These are phyloP conservation scores for Cardamine chenopodiifolia DNA, from an alignment of 345 rosid species.

Conservation along the genomic window DNA sequence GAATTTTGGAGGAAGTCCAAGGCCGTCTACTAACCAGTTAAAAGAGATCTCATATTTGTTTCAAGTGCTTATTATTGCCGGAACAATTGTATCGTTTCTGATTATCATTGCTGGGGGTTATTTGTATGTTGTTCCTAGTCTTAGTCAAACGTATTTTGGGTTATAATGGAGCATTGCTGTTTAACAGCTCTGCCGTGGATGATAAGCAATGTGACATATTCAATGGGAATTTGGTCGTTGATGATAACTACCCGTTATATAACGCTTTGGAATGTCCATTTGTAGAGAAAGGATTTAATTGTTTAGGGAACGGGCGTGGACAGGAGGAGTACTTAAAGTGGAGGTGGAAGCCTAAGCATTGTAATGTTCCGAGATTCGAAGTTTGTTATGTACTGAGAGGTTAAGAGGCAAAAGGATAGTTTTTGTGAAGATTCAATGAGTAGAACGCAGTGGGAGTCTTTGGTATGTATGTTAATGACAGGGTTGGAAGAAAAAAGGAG, in stretches of 20 bases:
- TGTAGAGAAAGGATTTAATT: slow-evolving; percentile 72
- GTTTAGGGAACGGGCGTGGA: slow-evolving; percentile 73
- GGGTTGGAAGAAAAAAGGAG: slow-evolving; percentile 78
- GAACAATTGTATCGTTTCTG: slow-evolving; percentile 55
- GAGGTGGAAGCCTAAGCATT: slow-evolving; percentile 82
- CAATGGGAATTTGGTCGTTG: slow-evolving; percentile 69
- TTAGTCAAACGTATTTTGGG: slow-evolving; percentile 54
- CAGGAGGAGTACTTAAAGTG: slow-evolving; percentile 64
- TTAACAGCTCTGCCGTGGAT: slow-evolving; percentile 38
- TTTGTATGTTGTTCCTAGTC: slow-evolving; percentile 66
- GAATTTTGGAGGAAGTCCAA: slow-evolving; percentile 47
- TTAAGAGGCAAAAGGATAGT: slow-evolving; percentile 73
- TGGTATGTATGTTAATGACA: slow-evolving; percentile 83
- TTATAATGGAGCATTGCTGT: slow-evolving; percentile 41
- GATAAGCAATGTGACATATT: slow-evolving; percentile 51
- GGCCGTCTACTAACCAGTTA: slow-evolving; percentile 34
- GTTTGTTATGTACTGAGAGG: slow-evolving; percentile 51
- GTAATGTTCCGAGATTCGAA: slow-evolving; percentile 64
- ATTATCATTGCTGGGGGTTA: slow-evolving; percentile 62
- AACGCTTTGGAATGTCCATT: slow-evolving; percentile 80
- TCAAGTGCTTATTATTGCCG: slow-evolving; percentile 53
- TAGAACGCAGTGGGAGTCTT: slow-evolving; percentile 91
- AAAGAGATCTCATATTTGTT: slow-evolving; percentile 53
- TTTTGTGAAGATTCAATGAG: slow-evolving; percentile 89
- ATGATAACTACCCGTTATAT: slow-evolving; percentile 62